Evolutionary conservation across 805 yeast species (phyloP), one percentile per base, ranked within the genome.

Genomic region (Nakazawaea populi): DNA sequence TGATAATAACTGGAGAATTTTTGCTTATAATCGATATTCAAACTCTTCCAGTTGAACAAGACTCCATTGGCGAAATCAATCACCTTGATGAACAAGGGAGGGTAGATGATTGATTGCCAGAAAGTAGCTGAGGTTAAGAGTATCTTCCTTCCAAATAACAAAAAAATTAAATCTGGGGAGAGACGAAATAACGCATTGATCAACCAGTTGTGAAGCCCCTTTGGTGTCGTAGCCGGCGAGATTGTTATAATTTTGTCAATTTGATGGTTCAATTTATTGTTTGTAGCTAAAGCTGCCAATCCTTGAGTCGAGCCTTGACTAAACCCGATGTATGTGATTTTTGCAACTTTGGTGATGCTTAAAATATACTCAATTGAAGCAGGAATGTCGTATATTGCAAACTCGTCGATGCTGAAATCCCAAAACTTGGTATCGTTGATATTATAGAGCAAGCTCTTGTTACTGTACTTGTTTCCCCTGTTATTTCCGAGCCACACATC

Each of bases 401-500:
- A 88, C 65, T 91, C 97, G 67, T 92, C 97, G 44, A 91, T 71
- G 36, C 92, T 83, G 62, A 89, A 91, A 67, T 90, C 83, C 98
- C 98, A 91, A 65, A 89, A 92, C 51, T 73, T 70, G 27, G 68
- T 67, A 4, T 71, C 68, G 36, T 65, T 61, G 12, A 73, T 60
- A 24, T 68, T 63, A 58, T 68, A 59, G 36, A 64, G 56, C 38
- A 81, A 56, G 64, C 90, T 96, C 59, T 90, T 90, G 54, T 87
- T 83, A 3, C 94, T 84, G 68, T 91, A 91, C 70, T 91, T 92
- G 68, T 91, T 92, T 11, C 96, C 96, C 49, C 96, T 74, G 62
- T 88, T 89, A 65, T 89, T 89, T 0, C 97, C 97, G 55, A 91
- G 70, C 97, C 97, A 91, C 8, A 92, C 96, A 62, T 91, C 98